phyloP scores from a whole-genome alignment of 768 basidiomycete genomes.

The Kwoniella sp. region DNA sequence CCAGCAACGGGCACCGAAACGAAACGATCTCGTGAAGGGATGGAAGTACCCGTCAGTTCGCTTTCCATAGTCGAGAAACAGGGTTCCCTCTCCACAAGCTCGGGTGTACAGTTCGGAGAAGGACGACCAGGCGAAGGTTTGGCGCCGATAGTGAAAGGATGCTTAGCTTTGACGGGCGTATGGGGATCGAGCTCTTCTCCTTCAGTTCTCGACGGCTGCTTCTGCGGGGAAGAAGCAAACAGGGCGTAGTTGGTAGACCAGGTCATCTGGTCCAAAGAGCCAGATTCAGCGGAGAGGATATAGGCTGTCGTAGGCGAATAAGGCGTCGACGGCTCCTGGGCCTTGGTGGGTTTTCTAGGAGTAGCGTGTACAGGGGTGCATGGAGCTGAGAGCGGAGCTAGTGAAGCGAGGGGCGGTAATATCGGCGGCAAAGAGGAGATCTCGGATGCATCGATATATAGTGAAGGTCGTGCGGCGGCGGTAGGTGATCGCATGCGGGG shows the following conservation, averaged over 20 bases:
- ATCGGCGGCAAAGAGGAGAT: constrained; percentile 8
- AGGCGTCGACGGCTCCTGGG: constrained; percentile 12
- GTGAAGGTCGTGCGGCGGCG: not conserved
- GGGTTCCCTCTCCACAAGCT: no score
- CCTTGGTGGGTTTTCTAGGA: not conserved
- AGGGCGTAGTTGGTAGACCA: constrained; percentile 8
- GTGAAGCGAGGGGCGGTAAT: constrained; percentile 8
- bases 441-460: constrained; percentile 5
- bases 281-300: constrained; percentile 29
- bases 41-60: not conserved
- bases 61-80: not conserved
- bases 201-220: not conserved
- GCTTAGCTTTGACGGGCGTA: constrained; percentile 10
- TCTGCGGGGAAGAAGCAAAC: not conserved
- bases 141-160: constrained; percentile 23
- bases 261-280: constrained; percentile 11
- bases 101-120: no score
- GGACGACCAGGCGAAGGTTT: constrained; percentile 14
- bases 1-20: not conserved
- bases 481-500: not conserved
- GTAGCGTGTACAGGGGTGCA: constrained; percentile 8
- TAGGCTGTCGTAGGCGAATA: constrained; percentile 38
- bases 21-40: constrained; percentile 1
- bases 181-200: not conserved
- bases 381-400: not conserved